Conservation (phyloP, 1,139 yeast species). For the Pichia sp. region DNA sequence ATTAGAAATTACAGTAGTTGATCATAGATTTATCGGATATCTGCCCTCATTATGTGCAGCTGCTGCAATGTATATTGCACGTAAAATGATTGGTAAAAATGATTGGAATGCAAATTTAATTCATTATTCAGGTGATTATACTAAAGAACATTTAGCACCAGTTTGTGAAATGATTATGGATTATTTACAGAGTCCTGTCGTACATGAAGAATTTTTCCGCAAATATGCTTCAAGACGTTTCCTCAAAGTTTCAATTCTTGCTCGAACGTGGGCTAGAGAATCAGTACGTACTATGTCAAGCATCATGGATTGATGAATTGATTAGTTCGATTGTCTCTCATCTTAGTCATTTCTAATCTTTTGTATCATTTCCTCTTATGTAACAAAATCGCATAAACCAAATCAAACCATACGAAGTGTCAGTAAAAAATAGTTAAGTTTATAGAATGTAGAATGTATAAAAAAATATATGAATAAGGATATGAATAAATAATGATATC, state of each 20-base stretch:
- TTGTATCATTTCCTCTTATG: too few species aligned
- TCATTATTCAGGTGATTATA: constrained; percentile 91
- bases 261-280: constrained; percentile 87
- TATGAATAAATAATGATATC: not conserved
- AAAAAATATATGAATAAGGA: not conserved
- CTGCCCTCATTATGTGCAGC: constrained; percentile 85
- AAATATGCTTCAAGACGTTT: constrained; percentile 88
- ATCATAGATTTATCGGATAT: constrained; percentile 70
- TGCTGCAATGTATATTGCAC: constrained; percentile 82
- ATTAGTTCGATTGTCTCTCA: too few species aligned
- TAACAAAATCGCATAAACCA: too few species aligned
- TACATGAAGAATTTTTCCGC: constrained; percentile 88
- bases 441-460: constrained; percentile 4
- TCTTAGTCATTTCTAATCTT: too few species aligned
- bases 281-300: constrained; percentile 35
- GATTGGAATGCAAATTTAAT: constrained; percentile 80
- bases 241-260: constrained; percentile 82
- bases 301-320: constrained; percentile 30
- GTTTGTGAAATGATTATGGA: constrained; percentile 69
- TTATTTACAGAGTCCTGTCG: constrained; percentile 75
- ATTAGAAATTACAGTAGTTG: constrained; percentile 74
- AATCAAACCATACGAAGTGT: too few species aligned
- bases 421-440: not conserved
- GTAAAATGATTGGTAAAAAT: constrained; percentile 65
- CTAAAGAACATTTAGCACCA: constrained; percentile 61